Evolutionary conservation across 441 rosid species (phyloP), one percentile per base, ranked within the genome.

Genomic region (Euphorbia schlechtendalii): DNA sequence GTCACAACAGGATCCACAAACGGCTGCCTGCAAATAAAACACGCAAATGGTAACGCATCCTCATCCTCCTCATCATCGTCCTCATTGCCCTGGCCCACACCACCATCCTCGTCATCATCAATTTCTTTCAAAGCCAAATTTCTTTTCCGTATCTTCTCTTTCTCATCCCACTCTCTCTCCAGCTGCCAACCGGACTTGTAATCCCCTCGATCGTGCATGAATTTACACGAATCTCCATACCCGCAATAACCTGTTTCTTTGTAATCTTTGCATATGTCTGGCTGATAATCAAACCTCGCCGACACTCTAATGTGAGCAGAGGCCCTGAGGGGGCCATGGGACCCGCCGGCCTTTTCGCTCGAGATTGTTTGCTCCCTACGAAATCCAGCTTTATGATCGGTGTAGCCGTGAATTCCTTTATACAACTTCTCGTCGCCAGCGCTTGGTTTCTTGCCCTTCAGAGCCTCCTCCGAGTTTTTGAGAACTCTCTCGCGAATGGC

Each of bases 201-300:
- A 78, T 92, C 96, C 38, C 98, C 96, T 65, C 96, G 78, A 74
- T 92, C 98, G 46, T 89, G 96, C 92, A 92, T 83, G 69, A 92
- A 92, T 76, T 92, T 86, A 62, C 96, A 92, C 0, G 96, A 74
- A 69, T 92, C 96, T 56, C 96, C 98, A 66, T 87, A 89, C 7
- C 98, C 96, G 78, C 98, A 89, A 48, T 89, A 87, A 61, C 96
- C 98, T 13, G 96, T 92, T 71, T 92, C 96, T 73, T 92, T 92
- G 80, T 92, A 92, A 66, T 92, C 98, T 71, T 92, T 92, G 63
- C 98, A 92, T 1, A 92, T 89, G 46, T 92, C 96, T 5, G 96
- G 98, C 69, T 89, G 96, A 74, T 89, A 92, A 79, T 92, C 96
- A 65, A 87, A 92, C 71, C 96, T 87, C 9, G 96, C 96, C 0